Evolutionary conservation across 805 yeast species (phyloP).

Genomic region (Suhomyces emberorum): DNA sequence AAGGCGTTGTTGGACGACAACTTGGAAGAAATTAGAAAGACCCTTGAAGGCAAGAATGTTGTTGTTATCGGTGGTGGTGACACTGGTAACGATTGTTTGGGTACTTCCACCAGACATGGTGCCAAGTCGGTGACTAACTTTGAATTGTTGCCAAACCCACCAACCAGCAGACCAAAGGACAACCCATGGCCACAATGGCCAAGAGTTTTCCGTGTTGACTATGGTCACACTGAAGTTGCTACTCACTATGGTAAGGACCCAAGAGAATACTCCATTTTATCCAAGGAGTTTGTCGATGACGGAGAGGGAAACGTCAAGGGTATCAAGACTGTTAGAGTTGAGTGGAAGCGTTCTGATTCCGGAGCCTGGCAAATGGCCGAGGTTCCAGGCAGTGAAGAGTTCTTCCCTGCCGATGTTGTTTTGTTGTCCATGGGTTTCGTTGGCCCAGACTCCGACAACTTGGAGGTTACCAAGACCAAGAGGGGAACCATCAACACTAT

Average conservation of each 20-base stretch:
- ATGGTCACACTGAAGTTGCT: constrained; percentile 94
- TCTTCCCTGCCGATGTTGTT: constrained; percentile 92
- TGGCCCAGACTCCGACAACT: constrained; percentile 87
- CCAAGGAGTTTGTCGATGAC: constrained; percentile 94
- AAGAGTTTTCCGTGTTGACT: constrained; percentile 93
- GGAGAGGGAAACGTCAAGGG: constrained; percentile 94
- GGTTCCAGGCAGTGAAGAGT: constrained; percentile 90
- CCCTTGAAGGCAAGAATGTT: constrained; percentile 81
- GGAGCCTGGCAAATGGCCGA: constrained; percentile 99
- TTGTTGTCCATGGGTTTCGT: constrained; percentile 95
- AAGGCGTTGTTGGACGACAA: constrained; percentile 80
- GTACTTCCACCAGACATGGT: constrained; percentile 96
- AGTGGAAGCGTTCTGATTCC: constrained; percentile 92
- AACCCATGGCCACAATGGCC: constrained; percentile 99
- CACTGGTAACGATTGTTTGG: constrained; percentile 98
- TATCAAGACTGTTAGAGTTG: constrained; percentile 93
- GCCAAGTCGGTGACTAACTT: constrained; percentile 92
- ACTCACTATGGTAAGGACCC: constrained; percentile 97
- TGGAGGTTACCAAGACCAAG: constrained; percentile 64
- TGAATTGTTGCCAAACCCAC: constrained; percentile 91
- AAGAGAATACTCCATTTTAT: constrained; percentile 90
- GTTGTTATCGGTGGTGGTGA: constrained; percentile 99
- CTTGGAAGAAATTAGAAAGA: constrained; percentile 69
- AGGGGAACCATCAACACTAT: constrained; percentile 80
- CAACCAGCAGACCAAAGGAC: constrained; percentile 80